Base-by-base conservation (phyloP, 192 early-diverging fungal genomes). In the Mortierella alpina region DNA sequence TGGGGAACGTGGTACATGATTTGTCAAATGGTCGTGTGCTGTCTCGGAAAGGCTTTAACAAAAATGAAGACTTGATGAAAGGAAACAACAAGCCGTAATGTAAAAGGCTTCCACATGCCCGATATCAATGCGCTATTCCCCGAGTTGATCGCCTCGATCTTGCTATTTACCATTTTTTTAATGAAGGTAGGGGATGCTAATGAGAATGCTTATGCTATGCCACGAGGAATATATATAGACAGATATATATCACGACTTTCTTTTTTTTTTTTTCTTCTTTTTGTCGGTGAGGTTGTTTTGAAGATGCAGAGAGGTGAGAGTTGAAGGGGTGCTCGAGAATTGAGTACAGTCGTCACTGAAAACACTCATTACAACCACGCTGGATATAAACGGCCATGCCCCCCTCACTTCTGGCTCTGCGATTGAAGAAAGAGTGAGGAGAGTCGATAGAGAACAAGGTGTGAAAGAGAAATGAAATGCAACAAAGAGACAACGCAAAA, bases 181-280 rank as follows among this genome's bases (percentile, higher is more conserved):
- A 59, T 40, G 22, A 59, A 55, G 23, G 11, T 14, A 13, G 22
- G 55, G 9, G 13, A 57, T 59, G 39, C 7, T 59, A 10, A 41
- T 20, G 31, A 51, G 20, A 47, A 69, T 69, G 67, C 66, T 67
- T 67, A 67, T 67, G 66, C 22, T 63, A 72, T 72, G 70, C 59
- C 44, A 18, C 52, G 53, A 50, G 47, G n/a, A 12, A 52, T 23
- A 45, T 56, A 9, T 31, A 31, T 31, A 31, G 51, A 52, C 2
- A 66, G 8, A 54, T 48, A 15, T 57, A 44, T 42, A 42, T 18
- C 0, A 17, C 57, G 45, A 54, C 49, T 23, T 11, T 41, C 15
- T 48, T 4, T 48, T 54, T 51, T 70, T 61, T 60, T 44, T 61
- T 61, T 61, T 70, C 50, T 11, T 55, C 41, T 44, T 54, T 42